A percentile compares a stretch with the other conserved stretches of the same genome.
Evolutionary conservation across 805 yeast species (phyloP).

Genomic region (Schwanniomyces yamadae): DNA sequence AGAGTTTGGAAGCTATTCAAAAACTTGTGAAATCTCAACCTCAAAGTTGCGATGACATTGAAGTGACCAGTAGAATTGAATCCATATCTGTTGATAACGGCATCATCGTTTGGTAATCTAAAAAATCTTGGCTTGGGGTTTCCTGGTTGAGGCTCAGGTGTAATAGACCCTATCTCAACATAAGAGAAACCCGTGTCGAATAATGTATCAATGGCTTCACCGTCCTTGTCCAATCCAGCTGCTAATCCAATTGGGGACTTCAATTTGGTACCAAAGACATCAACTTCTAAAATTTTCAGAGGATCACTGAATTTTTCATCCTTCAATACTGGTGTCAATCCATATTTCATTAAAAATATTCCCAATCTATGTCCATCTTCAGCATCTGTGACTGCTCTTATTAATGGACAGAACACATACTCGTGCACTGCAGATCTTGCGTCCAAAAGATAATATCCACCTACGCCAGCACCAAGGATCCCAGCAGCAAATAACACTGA

Average conservation of each 20-base stretch:
- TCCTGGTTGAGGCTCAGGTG: slow-evolving; percentile 92
- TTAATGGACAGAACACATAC: slow-evolving; percentile 73
- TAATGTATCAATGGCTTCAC: slow-evolving; percentile 82
- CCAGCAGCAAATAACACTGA: slow-evolving; percentile 14
- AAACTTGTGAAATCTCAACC: slow-evolving; percentile 55
- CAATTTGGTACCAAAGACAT: slow-evolving; percentile 65
- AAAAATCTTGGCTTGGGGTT: slow-evolving; percentile 92
- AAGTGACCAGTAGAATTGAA: slow-evolving; percentile 90
- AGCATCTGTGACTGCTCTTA: slow-evolving; percentile 71
- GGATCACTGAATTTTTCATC: slow-evolving; percentile 48
- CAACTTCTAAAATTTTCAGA: slow-evolving; percentile 48
- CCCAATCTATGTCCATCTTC: slow-evolving; percentile 84
- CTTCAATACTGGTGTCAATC: slow-evolving; percentile 61
- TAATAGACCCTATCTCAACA: slow-evolving; percentile 90
- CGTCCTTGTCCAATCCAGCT: slow-evolving; percentile 94
- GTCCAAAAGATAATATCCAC: slow-evolving; percentile 62
- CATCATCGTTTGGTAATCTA: slow-evolving; percentile 79
- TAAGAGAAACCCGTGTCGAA: slow-evolving; percentile 80
- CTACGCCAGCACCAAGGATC: slow-evolving; percentile 27
- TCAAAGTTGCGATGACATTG: slow-evolving; percentile 65
- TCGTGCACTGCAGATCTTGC: slow-evolving; percentile 83
- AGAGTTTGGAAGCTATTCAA: slow-evolving; percentile 15
- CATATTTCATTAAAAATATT: slow-evolving; percentile 64
- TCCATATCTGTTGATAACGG: slow-evolving; percentile 93
- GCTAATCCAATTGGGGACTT: slow-evolving; percentile 87